phyloP scores from a whole-genome alignment of 768 basidiomycete genomes.

The Mycena alexandri region DNA sequence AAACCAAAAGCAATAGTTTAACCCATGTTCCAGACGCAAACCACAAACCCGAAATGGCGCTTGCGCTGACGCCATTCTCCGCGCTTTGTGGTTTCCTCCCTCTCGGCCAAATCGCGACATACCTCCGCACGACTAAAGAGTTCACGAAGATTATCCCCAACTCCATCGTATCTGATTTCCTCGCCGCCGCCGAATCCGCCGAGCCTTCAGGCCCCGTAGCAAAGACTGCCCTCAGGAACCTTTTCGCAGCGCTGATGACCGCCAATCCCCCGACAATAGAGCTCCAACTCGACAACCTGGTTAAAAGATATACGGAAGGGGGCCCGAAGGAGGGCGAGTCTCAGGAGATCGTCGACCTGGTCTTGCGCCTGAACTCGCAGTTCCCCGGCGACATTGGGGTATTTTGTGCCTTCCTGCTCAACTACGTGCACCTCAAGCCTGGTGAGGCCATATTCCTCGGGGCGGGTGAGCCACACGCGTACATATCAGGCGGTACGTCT shows the following conservation, averaged over 20 bases:
- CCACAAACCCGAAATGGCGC: constrained; percentile 99
- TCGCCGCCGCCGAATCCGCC: constrained; percentile 56
- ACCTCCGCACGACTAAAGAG: constrained; percentile 81
- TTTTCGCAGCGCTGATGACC: constrained; percentile 90
- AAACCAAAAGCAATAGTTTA: background rate
- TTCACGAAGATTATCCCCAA: constrained; percentile 77
- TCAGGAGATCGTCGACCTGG: constrained; percentile 68
- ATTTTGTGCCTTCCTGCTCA: constrained; percentile 91
- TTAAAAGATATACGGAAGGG: constrained; percentile 70
- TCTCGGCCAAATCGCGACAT: constrained; percentile 73
- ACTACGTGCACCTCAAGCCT: constrained; percentile 81
- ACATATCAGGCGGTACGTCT: constrained; percentile 87
- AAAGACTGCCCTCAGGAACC: constrained; percentile 74
- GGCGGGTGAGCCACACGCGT: constrained; percentile 97
- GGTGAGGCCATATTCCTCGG: constrained; percentile 96
- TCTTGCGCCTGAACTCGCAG: constrained; percentile 73
- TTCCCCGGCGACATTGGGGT: constrained; percentile 95
- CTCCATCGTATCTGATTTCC: constrained; percentile 64
- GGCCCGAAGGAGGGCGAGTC: constrained; percentile 57
- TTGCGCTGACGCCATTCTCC: constrained; percentile 91
- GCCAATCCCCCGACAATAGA: constrained; percentile 68
- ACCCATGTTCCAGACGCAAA: constrained; percentile 77
- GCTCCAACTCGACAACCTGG: constrained; percentile 66
- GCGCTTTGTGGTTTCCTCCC: constrained; percentile 96
- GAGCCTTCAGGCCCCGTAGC: constrained; percentile 60